Base-by-base conservation (phyloP, 2,329 filamentous ascomycete genomes). In the Colletotrichum acutatum region DNA sequence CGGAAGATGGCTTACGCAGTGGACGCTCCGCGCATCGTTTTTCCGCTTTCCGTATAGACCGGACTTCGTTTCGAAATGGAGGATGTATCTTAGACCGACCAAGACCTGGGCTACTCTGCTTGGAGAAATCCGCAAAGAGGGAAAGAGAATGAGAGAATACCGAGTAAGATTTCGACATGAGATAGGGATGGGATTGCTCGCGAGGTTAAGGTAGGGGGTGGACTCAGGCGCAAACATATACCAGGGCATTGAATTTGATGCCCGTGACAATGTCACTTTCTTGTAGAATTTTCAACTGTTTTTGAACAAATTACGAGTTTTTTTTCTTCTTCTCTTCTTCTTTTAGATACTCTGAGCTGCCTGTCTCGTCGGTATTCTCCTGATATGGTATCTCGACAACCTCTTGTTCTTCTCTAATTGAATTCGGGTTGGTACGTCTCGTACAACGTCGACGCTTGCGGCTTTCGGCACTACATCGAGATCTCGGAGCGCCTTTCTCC, bases 161-260 rank as follows among this genome's bases (percentile, higher is more conserved):
- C 34, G 34, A 26, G 14, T 8, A 12, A 24, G 42, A 8, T 2
- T 52, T 16, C 7, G 12, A 11, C 4, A 14, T 12, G 4, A 34
- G 16, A 11, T 6, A 32, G 30, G 14, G 12, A n/a, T n/a, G n/a
- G n/a, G n/a, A n/a, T n/a, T n/a, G n/a, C n/a, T n/a, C n/a, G n/a
- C n/a, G n/a, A n/a, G n/a, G n/a, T n/a, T n/a, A n/a, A n/a, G n/a
- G n/a, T n/a, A 32, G 30, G 14, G 12, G 37, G 37, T 30, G 28
- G 30, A 46, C 24, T 6, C 30, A 16, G 56, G 59, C 69, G 69
- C 46, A 65, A 42, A 64, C 49, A 72, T 72, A 72, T 72, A 72
- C 70, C 70, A 53, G 61, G 58, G 66, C 58, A 63, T 61, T 32
- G 42, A 16, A 32, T 46, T 68, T 58, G 54, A 62, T 62, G 64